Percentiles rank a stretch among this genome's conserved stretches.
Evolutionary conservation across 2,329 filamentous ascomycete genomes (phyloP).

Genomic region (Pseudogymnoascus verrucosus): DNA sequence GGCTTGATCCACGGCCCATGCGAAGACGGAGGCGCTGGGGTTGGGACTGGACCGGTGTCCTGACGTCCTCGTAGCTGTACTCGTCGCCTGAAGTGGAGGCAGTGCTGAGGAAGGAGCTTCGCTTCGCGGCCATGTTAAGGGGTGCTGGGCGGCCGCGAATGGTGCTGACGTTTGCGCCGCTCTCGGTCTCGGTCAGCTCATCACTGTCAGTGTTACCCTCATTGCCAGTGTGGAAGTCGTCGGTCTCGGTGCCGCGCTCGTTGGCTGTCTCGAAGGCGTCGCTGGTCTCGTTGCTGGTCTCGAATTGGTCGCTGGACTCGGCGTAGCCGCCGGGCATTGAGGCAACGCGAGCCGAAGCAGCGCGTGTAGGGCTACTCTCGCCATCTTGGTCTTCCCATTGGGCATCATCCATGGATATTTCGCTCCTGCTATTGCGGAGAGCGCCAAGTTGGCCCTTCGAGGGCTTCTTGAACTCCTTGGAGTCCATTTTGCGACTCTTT

Average conservation of each 20-base stretch:
- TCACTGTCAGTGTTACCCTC: slow-evolving; percentile 75
- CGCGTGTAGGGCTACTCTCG: slow-evolving; percentile 50
- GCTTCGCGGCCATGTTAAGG: slow-evolving; percentile 43
- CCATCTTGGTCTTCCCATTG: slow-evolving; percentile 77
- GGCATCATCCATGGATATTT: slow-evolving; percentile 70
- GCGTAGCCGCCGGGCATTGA: slow-evolving; percentile 15
- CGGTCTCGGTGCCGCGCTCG: slow-evolving; percentile 70
- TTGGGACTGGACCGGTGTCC: slow-evolving; percentile 56
- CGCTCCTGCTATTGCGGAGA: slow-evolving; percentile 64
- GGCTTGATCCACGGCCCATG: slow-evolving; percentile 53
- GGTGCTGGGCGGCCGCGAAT: slow-evolving; percentile 31
- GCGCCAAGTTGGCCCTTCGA: slow-evolving; percentile 65
- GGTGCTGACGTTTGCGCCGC: slow-evolving; percentile 31
- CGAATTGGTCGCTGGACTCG: slow-evolving; percentile 61
- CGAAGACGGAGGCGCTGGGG: slow-evolving; percentile 65
- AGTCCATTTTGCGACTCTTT: slow-evolving; percentile 54
- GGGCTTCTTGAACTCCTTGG: slow-evolving; percentile 71
- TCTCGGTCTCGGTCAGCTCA: slow-evolving; percentile 75
- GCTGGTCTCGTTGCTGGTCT: slow-evolving; percentile 71
- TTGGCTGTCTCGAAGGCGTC: slow-evolving; percentile 57
- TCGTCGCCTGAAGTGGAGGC: slow-evolving; percentile 81
- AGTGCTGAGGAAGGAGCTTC: slow-evolving; percentile 73
- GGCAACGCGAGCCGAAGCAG: slow-evolving; percentile 26
- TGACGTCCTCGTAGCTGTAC: slow-evolving; percentile 53
- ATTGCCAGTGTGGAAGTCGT: slow-evolving; percentile 89